Evolutionary conservation across 139 green algal species (phyloP).

Genomic region (Chlorokybus atmophyticus): DNA sequence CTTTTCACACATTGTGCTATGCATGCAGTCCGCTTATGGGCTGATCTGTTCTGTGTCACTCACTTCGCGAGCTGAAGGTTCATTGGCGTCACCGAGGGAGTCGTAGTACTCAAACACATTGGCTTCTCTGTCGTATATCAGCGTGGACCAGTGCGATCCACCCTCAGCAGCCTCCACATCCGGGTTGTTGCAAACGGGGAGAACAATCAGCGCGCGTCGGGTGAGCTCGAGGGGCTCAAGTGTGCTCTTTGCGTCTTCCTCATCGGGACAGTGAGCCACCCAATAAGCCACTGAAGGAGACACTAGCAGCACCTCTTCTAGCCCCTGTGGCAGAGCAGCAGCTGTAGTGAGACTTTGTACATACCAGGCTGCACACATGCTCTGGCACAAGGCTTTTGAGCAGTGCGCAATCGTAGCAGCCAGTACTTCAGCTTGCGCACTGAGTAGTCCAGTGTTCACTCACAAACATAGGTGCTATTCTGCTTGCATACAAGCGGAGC

Average conservation of each 20-base stretch:
- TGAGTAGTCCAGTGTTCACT: too few relatives aligned
- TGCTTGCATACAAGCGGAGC: too few relatives aligned
- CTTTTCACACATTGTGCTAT: conserved; percentile 1
- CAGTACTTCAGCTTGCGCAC: too few relatives aligned
- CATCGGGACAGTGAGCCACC: conserved; percentile 10
- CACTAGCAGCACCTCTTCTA: conserved; percentile 13
- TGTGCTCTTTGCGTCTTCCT: conserved; percentile 3
- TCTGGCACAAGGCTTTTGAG: neutral
- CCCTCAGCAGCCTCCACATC: conserved; percentile 6
- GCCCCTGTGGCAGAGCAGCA: neutral
- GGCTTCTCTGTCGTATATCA: conserved; percentile 5
- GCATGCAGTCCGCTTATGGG: conserved; percentile 1
- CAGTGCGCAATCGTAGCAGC: neutral
- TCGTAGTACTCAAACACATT: neutral
- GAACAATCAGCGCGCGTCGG: conserved; percentile 4
- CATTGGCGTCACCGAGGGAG: neutral
- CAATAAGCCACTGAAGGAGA: conserved; percentile 17
- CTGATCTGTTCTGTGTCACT: conserved; percentile 5
- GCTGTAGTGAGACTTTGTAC: neutral
- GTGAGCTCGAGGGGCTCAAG: conserved; percentile 1
- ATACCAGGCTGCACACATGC: neutral
- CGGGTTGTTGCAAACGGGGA: conserved; percentile 22
- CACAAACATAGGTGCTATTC: too few relatives aligned
- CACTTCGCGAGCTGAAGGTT: neutral
- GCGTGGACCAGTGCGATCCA: conserved; percentile 20